phyloP scores from a whole-genome alignment of 148 eudicot species.

The Camellia lanceoleosa region DNA sequence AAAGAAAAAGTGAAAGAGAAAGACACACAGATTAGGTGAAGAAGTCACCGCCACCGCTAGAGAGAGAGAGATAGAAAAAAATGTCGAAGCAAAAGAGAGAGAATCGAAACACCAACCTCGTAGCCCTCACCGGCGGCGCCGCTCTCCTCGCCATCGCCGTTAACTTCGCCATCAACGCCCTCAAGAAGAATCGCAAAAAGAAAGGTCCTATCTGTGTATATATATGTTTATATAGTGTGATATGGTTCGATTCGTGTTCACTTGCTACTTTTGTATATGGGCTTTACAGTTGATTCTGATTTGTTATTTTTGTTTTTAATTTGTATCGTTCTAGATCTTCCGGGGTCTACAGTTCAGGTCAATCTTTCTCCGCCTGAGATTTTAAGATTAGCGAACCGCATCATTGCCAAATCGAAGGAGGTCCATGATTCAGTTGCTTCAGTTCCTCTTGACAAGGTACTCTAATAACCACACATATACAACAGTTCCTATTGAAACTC shows the following conservation, averaged over 20 bases:
- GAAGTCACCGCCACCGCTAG: constrained; percentile 16
- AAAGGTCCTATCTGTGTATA: constrained; percentile 34
- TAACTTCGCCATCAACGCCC: constrained; percentile 59
- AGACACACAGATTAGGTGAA: background rate
- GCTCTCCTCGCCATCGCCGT: constrained; percentile 71
- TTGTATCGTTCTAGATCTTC: constrained; percentile 42
- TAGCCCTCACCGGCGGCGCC: constrained; percentile 78
- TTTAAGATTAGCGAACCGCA: constrained; percentile 55
- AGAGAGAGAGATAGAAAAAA: constrained; percentile 2
- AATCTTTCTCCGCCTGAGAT: constrained; percentile 71
- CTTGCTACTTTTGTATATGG: background rate
- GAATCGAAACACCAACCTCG: constrained; percentile 25
- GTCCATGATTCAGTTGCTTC: constrained; percentile 78
- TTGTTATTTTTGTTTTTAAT: background rate
- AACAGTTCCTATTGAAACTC: no score
- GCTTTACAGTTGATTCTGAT: background rate
- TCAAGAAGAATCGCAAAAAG: constrained; percentile 42
- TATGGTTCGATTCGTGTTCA: background rate
- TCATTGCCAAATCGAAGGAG: constrained; percentile 66
- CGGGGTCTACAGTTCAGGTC: constrained; percentile 57
- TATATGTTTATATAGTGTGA: background rate
- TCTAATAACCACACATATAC: background rate
- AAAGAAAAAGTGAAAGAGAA: background rate
- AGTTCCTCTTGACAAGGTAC: constrained; percentile 80
- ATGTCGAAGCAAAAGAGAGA: constrained; percentile 32